Base-by-base conservation (phyloP, 805 yeast genomes). In the Wickerhamiella galacta region DNA sequence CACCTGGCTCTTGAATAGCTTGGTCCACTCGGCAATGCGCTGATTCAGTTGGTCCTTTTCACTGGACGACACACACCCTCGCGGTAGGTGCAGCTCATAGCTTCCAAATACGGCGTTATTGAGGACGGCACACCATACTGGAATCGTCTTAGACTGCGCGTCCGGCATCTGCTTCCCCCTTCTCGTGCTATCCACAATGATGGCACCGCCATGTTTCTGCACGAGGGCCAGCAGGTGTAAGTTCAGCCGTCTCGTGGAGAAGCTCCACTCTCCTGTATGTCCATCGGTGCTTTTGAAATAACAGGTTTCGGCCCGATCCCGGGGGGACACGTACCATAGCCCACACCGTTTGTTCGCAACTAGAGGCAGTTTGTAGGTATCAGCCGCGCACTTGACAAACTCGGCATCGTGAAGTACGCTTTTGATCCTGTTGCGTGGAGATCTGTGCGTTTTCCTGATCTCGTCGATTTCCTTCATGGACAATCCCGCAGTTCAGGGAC, bases 231-330 rank as follows among this genome's bases (percentile, higher is more conserved):
- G 46, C 3, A 83, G 49, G 47, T 82, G 93, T 37, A 79, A 57
- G 51, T 83, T 83, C 24, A 82, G 55, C 28, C 95, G 55, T 31
- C 92, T 60, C 12, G 70, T 52, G 21, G 81, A 74, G 45, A 83
- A 82, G 20, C 65, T 63, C 94, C 94, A 83, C 41, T 79, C 73
- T 34, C 67, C 66, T 0, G 70, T 72, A 46, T 83, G 95, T 0
- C 95, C 95, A 54, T 83, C 95, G 0, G 95, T 83, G 17, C 92
- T 77, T 47, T 83, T 83, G 57, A 83, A 83, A 47, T 83, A 82
- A 12, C 74, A 68, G 0, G 75, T 61, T 3, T 65, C 70, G 0
- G 34, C 28, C 16, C 53, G 57, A 0, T 42, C 29, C 0, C 39
- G 35, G 0, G 77, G 72, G 0, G 66, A 59, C 3, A 75, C 68